These are phyloP conservation scores for Candida ponderosae DNA, from an alignment of 805 yeast species.

Conservation along the genomic window DNA sequence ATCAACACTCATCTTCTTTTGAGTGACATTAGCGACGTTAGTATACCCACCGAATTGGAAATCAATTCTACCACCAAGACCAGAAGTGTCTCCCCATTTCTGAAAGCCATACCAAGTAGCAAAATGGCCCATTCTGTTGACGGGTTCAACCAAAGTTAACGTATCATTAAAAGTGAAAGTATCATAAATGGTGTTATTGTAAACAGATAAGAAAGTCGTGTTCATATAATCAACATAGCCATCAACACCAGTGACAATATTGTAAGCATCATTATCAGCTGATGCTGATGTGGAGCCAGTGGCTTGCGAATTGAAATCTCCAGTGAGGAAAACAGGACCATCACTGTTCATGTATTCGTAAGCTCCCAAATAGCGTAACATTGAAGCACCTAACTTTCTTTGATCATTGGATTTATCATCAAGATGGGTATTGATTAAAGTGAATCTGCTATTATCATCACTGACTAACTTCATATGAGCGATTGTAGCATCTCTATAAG, in stretches of 20 bases:
- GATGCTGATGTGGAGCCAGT: conserved; percentile 15
- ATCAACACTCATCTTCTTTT: conserved; percentile 14
- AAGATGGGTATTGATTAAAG: conserved; percentile 32
- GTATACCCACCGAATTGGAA: conserved; percentile 26
- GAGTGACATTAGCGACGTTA: conserved; percentile 4
- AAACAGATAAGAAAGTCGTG: conserved; percentile 15
- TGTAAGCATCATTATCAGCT: conserved; percentile 27
- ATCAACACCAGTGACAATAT: conserved; percentile 18
- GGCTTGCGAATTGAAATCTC: conserved; percentile 37
- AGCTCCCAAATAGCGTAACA: conserved; percentile 26
- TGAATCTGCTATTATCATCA: conserved; percentile 17
- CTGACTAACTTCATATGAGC: conserved; percentile 18
- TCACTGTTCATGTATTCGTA: conserved; percentile 26
- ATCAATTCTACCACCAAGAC: conserved; percentile 29
- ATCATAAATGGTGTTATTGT: conserved; percentile 5
- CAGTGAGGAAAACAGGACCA: conserved; percentile 31
- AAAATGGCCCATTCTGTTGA: conserved; percentile 24
- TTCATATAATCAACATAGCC: conserved; percentile 10
- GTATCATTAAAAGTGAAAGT: conserved; percentile 23
- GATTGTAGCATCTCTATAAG: conserved; percentile 31
- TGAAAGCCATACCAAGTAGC: conserved; percentile 35
- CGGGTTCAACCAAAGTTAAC: conserved; percentile 14
- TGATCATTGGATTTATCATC: conserved; percentile 33
- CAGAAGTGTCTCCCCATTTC: conserved; percentile 10
- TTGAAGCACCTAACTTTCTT: conserved; percentile 26